Base-by-base conservation (phyloP, 495 filamentous ascomycete genomes). In the Aspergillus baeticus region DNA sequence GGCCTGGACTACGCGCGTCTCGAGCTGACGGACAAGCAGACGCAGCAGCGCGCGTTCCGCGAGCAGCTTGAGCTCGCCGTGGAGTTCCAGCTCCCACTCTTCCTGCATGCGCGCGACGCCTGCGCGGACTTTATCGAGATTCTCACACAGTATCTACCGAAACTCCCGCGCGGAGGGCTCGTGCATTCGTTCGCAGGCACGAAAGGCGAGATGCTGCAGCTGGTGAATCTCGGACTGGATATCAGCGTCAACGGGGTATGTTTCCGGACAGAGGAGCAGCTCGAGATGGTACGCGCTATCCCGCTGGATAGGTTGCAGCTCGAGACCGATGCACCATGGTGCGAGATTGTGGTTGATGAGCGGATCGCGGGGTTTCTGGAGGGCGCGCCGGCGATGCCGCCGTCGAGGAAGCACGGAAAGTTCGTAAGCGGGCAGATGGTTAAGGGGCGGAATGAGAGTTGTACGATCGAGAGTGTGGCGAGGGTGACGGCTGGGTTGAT, bases 301-400 rank as follows among this genome's bases (percentile, higher is more conserved):
- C 66, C 69, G 1, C 23, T 69, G 44, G 55, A 62, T 0, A 64
- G 45, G 22, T 34, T 71, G n/a, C 66, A 71, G 39, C 43, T 71
- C n/a, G 69, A 71, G 47, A 69, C 66, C 1, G 67, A 71, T 59
- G 66, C 69, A 5, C 67, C 69, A 5, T 71, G 69, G 69, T 71
- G 69, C 47, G 67, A 71, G 41, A 51, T 71, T 2, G 17, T 63
- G 44, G 33, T 54, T 6, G 63, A 68, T 48, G 55, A 60, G 17
- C 56, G 50, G 14, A 68, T 68, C 36, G 58, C 47, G 13, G 18
- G 38, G 0, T 71, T 55, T 33, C 31, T 71, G 42, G 43, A 46
- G 8, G 46, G 41, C 13, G 63, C 63, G 21, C 54, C 39, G 34
- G 45, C 57, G 10, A 37, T 69, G 36, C 69, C 64, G 2, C 35